A percentile compares a stretch with the other conserved stretches of the same genome.
phyloP scores from a whole-genome alignment of 495 filamentous ascomycete genomes.

The Trypethelium eluteriae region DNA sequence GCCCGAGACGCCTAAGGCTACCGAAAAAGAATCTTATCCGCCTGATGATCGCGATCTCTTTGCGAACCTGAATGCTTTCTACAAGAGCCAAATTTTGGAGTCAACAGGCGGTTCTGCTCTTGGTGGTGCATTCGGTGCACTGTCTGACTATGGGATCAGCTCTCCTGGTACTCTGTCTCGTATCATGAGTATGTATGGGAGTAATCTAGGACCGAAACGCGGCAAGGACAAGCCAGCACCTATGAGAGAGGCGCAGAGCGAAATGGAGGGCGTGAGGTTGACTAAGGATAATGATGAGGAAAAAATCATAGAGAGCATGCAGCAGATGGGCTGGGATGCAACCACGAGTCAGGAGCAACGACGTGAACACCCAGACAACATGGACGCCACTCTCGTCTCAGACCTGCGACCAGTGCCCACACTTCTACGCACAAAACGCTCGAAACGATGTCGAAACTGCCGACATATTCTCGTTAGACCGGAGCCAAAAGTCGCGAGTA shows the following conservation, averaged over 20 bases:
- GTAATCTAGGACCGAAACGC: slow-evolving; percentile 56
- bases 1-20: not conserved
- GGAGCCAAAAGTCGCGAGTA: slow-evolving; percentile 79
- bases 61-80: slow-evolving; percentile 35
- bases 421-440: slow-evolving; percentile 80
- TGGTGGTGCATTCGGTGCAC: slow-evolving; percentile 42
- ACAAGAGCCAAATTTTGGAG: slow-evolving; percentile 54
- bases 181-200: slow-evolving; percentile 85
- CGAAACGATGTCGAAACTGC: slow-evolving; percentile 85
- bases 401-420: slow-evolving; percentile 72
- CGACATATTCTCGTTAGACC: slow-evolving; percentile 92
- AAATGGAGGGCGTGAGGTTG: slow-evolving; percentile 59
- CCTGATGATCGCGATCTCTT: slow-evolving; percentile 30
- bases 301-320: slow-evolving; percentile 41
- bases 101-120: slow-evolving; percentile 24
- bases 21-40: slow-evolving; percentile 10
- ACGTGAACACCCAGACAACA: slow-evolving; percentile 39
- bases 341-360: slow-evolving; percentile 50
- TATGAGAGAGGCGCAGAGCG: slow-evolving; percentile 70
- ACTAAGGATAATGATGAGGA: slow-evolving; percentile 46
- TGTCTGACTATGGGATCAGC: slow-evolving; percentile 46
- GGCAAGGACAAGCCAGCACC: slow-evolving; percentile 47
- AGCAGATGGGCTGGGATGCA: slow-evolving; percentile 46
- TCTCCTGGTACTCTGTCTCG: slow-evolving; percentile 75
- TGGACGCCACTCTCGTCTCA: slow-evolving; percentile 48